Base-by-base conservation (phyloP, 495 filamentous ascomycete genomes). In the Penicillium subrubescens region DNA sequence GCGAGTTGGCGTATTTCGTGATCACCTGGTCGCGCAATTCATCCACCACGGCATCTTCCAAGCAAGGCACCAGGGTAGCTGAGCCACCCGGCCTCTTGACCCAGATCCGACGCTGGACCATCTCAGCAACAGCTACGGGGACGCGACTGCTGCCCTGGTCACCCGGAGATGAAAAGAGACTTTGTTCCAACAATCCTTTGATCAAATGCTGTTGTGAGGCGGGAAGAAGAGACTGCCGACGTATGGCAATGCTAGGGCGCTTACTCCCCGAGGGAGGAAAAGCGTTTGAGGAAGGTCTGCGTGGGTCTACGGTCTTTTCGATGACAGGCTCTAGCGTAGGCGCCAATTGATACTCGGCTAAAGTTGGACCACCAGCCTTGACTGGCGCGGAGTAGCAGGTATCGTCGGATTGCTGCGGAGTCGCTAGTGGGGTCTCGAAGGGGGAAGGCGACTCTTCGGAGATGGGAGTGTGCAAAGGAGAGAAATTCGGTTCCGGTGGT, bases 11-110 rank as follows among this genome's bases (percentile, higher is more conserved):
- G 74, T 97, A 99, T 79, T 97, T 98, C 66, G 86, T 87, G 67
- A 99, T 80, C 29, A 98, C 93, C 84, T 93, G 86, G 67, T 97
- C 96, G 60, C 94, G 88, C 57, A 96, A 89, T 79, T 97, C 96
- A 71, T 99, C 95, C 21, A 98, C 95, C 76, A 99, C 75, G 68
- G 96, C 92, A 71, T 97, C 92, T 70, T 94, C 90, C 62, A 86
- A 82, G 66, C 96, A 90, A 51, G 90, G 88, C 43, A 99, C 90
- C 66, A 93, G 79, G 27, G 95, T 99, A 60, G 95, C 88, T 44
- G 94, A 97, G 46, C 87, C 92, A 62, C 88, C 86, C 14, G 89
- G 89, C 63, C 95, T 84, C 79, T 89, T 94, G 66, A 98, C 95
- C 95, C 95, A 99, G 63, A 98, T 88, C 83, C 95, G 97, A 71